Evolutionary conservation across 306 rosid species (phyloP).

Genomic region (Morella rubra): DNA sequence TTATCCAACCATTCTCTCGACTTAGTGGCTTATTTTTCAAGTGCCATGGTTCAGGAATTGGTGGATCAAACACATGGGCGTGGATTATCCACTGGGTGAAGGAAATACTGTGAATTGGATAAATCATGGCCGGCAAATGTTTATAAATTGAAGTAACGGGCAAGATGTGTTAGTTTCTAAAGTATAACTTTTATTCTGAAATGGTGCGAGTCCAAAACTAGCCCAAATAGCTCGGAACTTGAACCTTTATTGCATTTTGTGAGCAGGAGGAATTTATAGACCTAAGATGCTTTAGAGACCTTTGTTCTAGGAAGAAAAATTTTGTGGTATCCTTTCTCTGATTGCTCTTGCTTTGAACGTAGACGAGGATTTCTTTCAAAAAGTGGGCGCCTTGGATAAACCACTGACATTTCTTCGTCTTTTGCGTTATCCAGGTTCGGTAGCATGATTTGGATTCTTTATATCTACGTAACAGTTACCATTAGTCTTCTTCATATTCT

Average conservation of each 20-base stretch:
- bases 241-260: not conserved
- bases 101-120: not conserved
- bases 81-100: not conserved
- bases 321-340: constrained; percentile 23
- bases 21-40: no score
- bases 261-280: not conserved
- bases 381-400: constrained; percentile 48
- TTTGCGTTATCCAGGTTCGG: constrained; percentile 75
- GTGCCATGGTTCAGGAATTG: not conserved
- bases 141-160: not conserved
- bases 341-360: constrained; percentile 69
- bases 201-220: not conserved
- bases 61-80: constrained; percentile 10
- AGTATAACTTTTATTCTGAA: not conserved
- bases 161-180: not conserved
- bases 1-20: no score
- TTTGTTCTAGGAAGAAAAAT: not conserved
- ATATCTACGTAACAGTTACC: constrained; percentile 2
- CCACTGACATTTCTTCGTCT: constrained; percentile 67
- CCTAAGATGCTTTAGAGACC: constrained; percentile 13
- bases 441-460: constrained; percentile 12
- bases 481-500: not conserved
- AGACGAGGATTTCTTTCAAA: constrained; percentile 65
- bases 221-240: not conserved
- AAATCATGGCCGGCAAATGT: not conserved